Percentiles rank a stretch among this genome's conserved stretches.
These are phyloP conservation scores for Lasiosphaeris hirsuta DNA, from an alignment of 495 filamentous ascomycete species.

Conservation along the genomic window DNA sequence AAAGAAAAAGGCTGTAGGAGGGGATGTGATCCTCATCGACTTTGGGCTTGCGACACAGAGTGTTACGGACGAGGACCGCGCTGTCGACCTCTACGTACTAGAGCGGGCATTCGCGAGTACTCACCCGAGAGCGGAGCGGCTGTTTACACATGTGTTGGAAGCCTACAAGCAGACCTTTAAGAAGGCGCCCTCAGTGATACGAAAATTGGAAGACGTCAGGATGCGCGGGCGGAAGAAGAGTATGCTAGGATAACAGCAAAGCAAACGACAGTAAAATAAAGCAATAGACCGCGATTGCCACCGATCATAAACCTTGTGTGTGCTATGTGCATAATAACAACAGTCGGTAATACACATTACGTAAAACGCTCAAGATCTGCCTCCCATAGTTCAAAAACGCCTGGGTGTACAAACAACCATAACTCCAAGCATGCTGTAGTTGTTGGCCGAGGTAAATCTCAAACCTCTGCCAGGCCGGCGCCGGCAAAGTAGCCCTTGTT, in stretches of 20 bases:
- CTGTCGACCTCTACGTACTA: conserved; percentile 94
- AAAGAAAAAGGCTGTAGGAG: conserved; percentile 43
- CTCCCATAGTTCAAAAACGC: background rate
- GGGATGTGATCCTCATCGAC: conserved; percentile 88
- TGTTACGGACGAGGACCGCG: conserved; percentile 84
- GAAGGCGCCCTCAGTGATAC: conserved; percentile 50
- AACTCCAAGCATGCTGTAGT: conserved; percentile 6
- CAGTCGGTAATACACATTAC: background rate
- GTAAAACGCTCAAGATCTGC: background rate
- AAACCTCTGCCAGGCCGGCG: conserved; percentile 56
- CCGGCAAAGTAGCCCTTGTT: conserved; percentile 96
- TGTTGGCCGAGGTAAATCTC: background rate
- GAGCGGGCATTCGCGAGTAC: conserved; percentile 96
- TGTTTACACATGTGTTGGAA: conserved; percentile 66
- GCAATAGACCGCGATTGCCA: background rate
- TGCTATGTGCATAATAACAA: background rate
- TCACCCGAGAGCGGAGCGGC: conserved; percentile 77
- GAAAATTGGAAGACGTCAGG: conserved; percentile 86
- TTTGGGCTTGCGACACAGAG: conserved; percentile 87
- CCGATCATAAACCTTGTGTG: background rate
- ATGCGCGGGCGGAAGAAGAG: conserved; percentile 96
- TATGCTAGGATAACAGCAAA: conserved; percentile 71
- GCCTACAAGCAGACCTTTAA: conserved; percentile 48
- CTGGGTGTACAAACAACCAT: background rate
- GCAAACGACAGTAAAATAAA: conserved; percentile 2